These are phyloP conservation scores for Linum trigynum DNA, from an alignment of 345 rosid genomes.

Conservation along the genomic window DNA sequence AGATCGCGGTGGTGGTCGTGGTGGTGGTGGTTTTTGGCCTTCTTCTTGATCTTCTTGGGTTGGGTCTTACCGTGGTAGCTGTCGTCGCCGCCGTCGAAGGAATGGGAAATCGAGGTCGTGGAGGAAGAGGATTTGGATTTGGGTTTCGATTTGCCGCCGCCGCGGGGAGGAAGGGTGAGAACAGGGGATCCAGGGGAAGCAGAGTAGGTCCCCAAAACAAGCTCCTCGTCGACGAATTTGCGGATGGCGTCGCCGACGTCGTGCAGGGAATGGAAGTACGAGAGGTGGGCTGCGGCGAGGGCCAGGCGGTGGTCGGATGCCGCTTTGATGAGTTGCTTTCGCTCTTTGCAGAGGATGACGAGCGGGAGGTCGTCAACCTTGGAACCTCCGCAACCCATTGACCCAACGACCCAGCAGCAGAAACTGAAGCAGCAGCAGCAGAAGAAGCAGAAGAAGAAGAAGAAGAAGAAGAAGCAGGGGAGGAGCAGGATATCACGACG, in stretches of 20 bases:
- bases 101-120: constrained; percentile 57
- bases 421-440: neutral
- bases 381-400: constrained; percentile 93
- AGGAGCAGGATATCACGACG: constrained; percentile 9
- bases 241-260: constrained; percentile 75
- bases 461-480: neutral
- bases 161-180: constrained; percentile 70
- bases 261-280: constrained; percentile 58
- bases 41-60: neutral
- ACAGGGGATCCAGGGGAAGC: constrained; percentile 54
- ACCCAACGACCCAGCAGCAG: neutral
- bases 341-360: constrained; percentile 66
- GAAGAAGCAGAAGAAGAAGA: neutral
- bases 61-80: neutral
- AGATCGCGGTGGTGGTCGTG: constrained; percentile 14
- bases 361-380: constrained; percentile 67
- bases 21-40: neutral
- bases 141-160: constrained; percentile 34
- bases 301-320: constrained; percentile 67
- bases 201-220: constrained; percentile 28
- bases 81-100: constrained; percentile 12
- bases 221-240: constrained; percentile 73
- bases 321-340: constrained; percentile 57
- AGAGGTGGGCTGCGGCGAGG: constrained; percentile 78
- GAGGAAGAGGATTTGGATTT: constrained; percentile 31